phyloP scores from a whole-genome alignment of 1,139 yeast species.

The Debaryomyces nepalensis region DNA sequence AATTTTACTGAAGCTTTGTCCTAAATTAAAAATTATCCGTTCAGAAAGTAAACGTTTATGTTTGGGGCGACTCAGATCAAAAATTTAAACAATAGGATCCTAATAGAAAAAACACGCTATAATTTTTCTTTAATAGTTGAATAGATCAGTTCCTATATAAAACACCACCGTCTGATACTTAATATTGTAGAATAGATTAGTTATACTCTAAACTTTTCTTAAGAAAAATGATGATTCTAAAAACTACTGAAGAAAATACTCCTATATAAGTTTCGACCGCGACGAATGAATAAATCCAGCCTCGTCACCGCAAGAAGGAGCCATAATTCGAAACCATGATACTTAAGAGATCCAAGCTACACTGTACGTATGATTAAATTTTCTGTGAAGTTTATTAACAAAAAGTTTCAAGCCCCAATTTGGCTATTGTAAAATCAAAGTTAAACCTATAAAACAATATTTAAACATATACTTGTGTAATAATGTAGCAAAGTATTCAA shows the following conservation, averaged over 20 bases:
- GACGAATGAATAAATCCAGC: neutral
- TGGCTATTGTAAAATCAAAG: conserved; percentile 12
- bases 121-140: neutral
- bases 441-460: conserved; percentile 15
- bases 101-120: neutral
- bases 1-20: neutral
- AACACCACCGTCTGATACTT: too few relatives aligned
- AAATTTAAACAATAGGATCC: conserved; percentile 4
- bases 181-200: neutral
- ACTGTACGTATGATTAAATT: neutral
- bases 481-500: conserved; percentile 12
- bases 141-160: too few relatives aligned
- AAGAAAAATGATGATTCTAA: neutral
- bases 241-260: neutral
- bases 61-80: conserved; percentile 9
- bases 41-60: conserved; percentile 3
- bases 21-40: neutral
- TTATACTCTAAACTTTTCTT: neutral
- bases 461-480: conserved; percentile 12
- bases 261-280: conserved; percentile 5
- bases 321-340: neutral
- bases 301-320: too few relatives aligned
- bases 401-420: conserved; percentile 12
- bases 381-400: conserved; percentile 14
- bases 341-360: neutral